Percentiles rank a stretch among this genome's conserved stretches.
These are phyloP conservation scores for Lactarius quietus DNA, from an alignment of 768 basidiomycete genomes.

Conservation along the genomic window DNA sequence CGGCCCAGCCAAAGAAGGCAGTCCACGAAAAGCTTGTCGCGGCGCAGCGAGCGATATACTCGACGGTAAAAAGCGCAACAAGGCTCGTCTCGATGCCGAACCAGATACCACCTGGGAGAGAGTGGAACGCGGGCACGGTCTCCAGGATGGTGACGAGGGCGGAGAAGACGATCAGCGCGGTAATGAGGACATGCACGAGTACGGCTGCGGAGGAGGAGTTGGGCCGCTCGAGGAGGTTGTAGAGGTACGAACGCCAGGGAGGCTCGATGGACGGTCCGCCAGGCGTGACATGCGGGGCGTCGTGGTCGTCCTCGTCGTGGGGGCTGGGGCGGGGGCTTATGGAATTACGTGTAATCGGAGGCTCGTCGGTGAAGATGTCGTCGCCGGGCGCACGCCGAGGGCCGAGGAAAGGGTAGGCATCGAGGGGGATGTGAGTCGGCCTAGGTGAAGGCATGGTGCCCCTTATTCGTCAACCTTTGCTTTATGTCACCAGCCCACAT, in stretches of 20 bases:
- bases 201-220: constrained; percentile 75
- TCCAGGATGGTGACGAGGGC: constrained; percentile 76
- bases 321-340: not conserved
- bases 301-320: not conserved
- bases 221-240: constrained; percentile 75
- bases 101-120: constrained; percentile 65
- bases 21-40: constrained; percentile 74
- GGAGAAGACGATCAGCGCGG: constrained; percentile 67
- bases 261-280: not conserved
- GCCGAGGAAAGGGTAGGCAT: constrained; percentile 5
- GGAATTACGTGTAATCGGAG: constrained; percentile 1
- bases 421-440: constrained; percentile 12
- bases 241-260: constrained; percentile 63
- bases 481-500: not conserved
- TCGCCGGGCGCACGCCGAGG: not conserved
- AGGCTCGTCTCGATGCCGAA: constrained; percentile 86
- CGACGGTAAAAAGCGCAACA: constrained; percentile 82
- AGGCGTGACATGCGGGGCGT: not conserved
- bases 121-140: constrained; percentile 74
- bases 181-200: constrained; percentile 65
- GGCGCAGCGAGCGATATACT: constrained; percentile 67
- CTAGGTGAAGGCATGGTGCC: constrained; percentile 15
- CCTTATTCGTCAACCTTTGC: not conserved
- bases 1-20: constrained; percentile 57
- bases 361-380: constrained; percentile 8